Conservation (phyloP, 1,284 basidiomycete species). For the Agaricales sp. region DNA sequence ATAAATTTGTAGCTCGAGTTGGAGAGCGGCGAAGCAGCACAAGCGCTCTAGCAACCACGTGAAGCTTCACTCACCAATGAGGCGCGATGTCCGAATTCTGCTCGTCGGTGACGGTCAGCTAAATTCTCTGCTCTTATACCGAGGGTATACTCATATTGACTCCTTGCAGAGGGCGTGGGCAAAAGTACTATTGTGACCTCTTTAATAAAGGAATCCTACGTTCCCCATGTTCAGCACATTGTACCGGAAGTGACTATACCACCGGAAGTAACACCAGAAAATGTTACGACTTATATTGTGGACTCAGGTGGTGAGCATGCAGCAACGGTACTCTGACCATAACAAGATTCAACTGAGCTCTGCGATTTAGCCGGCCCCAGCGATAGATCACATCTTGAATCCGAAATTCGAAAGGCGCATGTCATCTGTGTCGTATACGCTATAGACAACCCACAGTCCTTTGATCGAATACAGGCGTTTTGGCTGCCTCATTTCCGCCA, state of each 20-base stretch:
- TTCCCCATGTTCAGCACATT: slow-evolving; percentile 83
- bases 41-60: background rate
- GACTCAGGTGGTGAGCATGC: slow-evolving; percentile 77
- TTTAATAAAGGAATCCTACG: slow-evolving; percentile 90
- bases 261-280: slow-evolving; percentile 90
- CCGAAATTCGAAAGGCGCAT: slow-evolving; percentile 92
- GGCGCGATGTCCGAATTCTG: slow-evolving; percentile 80
- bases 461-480: slow-evolving; percentile 96
- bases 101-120: slow-evolving; percentile 84
- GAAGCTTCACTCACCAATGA: background rate
- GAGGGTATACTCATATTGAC: slow-evolving; percentile 10
- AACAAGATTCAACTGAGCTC: slow-evolving; percentile 10
- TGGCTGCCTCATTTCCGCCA: slow-evolving; percentile 98
- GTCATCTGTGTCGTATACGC: slow-evolving; percentile 98
- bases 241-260: slow-evolving; percentile 95
- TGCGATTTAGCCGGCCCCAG: slow-evolving; percentile 52
- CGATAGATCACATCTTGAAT: slow-evolving; percentile 82
- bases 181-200: slow-evolving; percentile 94
- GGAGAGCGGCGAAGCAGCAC: background rate
- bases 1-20: background rate
- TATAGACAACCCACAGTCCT: slow-evolving; percentile 91
- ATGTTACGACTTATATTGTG: slow-evolving; percentile 92
- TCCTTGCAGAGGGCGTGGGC: slow-evolving; percentile 72
- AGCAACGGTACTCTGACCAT: slow-evolving; percentile 6
- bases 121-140: slow-evolving; percentile 6